Evolutionary conservation across 257 asterid species (phyloP), one percentile per base, ranked within the genome.

Genomic region (Schizonepeta tenuifolia): DNA sequence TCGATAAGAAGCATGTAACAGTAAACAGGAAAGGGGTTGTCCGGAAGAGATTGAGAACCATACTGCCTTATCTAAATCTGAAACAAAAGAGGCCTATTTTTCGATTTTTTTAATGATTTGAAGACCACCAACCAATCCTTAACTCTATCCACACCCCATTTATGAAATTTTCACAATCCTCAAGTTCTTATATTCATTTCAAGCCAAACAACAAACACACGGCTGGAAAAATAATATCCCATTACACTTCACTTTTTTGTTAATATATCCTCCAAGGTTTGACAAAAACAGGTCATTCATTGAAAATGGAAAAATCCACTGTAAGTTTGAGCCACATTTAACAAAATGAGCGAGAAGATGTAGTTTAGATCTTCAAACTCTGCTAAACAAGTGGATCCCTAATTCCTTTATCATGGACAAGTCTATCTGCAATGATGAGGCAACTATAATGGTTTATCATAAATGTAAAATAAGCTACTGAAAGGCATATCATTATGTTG

Each of bases 381-480:
- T 47, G 33, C 2, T 28, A 3, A 1, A 28, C 3, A 28, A 28
- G 33, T 28, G 33, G 33, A 28, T 28, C 33, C 33, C 4, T 28
- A 28, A 28, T 28, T 28, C 33, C 33, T 28, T 28, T 28, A 28
- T 28, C 3, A 28, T 28, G 33, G 33, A 28, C 3, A 3, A 28
- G 33, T 28, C 33, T 4, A 28, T 28, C 33, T 1, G 21, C 10
- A 1, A 47, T 7, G 9, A 15, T 15, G 54, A 47, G 54, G 54
- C 54, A 14, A 36, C 2, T 51, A 14, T 2, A 60, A 38, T 18
- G 31, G 55, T 26, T 49, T 46, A 24, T 56, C 57, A 38, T 33
- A 58, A 38, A 65, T 9, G 47, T 55, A 63, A 43, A 62, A 56
- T 36, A 72, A 33, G 21, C 43, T 38, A 67, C 36, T 35, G 69